Evolutionary conservation across 345 rosid genomes (phyloP).

Genomic region (Brassica nigra): DNA sequence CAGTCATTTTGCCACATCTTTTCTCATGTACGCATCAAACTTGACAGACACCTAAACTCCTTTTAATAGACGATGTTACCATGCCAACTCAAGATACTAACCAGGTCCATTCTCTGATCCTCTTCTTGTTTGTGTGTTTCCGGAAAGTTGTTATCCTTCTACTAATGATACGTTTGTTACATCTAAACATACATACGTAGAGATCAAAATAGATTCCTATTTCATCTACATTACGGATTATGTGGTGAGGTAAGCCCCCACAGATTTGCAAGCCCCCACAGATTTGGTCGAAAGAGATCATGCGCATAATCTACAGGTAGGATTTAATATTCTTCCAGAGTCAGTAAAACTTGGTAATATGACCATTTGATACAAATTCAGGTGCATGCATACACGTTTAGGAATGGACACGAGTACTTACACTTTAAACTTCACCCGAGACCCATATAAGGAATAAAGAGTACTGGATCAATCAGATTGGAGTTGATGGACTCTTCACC

Average conservation of each 20-base stretch:
- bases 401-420: conserved; percentile 60
- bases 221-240: conserved; percentile 71
- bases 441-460: conserved; percentile 69
- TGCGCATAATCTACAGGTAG: conserved; percentile 71
- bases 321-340: neutral
- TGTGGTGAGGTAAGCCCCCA: conserved; percentile 38
- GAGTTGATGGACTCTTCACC: conserved; percentile 88
- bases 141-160: neutral
- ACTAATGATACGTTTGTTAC: neutral
- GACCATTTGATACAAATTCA: conserved; percentile 36
- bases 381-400: conserved; percentile 93
- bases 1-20: conserved; percentile 91
- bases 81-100: conserved; percentile 83
- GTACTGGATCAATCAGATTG: conserved; percentile 78
- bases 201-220: conserved; percentile 78
- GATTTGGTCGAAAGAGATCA: conserved; percentile 92
- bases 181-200: conserved; percentile 73
- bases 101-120: conserved; percentile 55
- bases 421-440: conserved; percentile 75
- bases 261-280: conserved; percentile 58
- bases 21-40: conserved; percentile 71
- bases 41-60: conserved; percentile 68
- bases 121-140: neutral
- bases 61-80: conserved; percentile 69
- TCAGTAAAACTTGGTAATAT: conserved; percentile 9